Evolutionary conservation across 257 asterid species (phyloP), one percentile per base, ranked within the genome.

Genomic region (Nicotiana paniculata): DNA sequence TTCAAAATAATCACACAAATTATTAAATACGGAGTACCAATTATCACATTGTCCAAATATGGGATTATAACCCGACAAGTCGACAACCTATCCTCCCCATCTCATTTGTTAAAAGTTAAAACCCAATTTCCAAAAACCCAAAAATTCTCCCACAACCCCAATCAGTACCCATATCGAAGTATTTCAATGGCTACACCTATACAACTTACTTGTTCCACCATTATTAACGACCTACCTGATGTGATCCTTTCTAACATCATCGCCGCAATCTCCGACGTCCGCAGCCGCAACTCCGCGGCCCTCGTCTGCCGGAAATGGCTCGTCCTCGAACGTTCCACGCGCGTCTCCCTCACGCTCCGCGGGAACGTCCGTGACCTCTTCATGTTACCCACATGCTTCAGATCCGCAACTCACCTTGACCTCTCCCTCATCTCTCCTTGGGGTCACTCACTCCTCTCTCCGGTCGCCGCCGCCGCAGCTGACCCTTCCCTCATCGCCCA

Each of bases 351-450:
- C 87, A 88, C 93, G 78, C 97, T 96, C 89, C 97, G 97, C 7
- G 97, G 97, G 48, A 96, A 96, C 89, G 86, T 91, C 86, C 90
- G 91, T 4, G 89, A 93, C 83, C 92, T 91, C 58, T 89, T 87
- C 82, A 80, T 85, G 89, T 79, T 92, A 53, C 97, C 98, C 46
- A 66, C 75, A 62, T 90, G 94, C 85, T 95, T 95, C 91, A 69
- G 86, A 37, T 85, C 94, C 81, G 21, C 91, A 6, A 87, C 93
- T 67, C 81, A 89, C 66, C 95, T 95, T 86, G 97, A 95, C 87
- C 88, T 95, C 82, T 95, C 98, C 0, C 88, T 92, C 18, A 89
- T 95, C 86, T 92, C 99, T 7, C 98, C 98, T 0, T 93, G 97
- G 95, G 98, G 99, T 66, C 90, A 92, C 88, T 88, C 97, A 39